Evolutionary conservation across 371 early-diverging fungal species (phyloP).

Genomic region (Rozella allomycis): DNA sequence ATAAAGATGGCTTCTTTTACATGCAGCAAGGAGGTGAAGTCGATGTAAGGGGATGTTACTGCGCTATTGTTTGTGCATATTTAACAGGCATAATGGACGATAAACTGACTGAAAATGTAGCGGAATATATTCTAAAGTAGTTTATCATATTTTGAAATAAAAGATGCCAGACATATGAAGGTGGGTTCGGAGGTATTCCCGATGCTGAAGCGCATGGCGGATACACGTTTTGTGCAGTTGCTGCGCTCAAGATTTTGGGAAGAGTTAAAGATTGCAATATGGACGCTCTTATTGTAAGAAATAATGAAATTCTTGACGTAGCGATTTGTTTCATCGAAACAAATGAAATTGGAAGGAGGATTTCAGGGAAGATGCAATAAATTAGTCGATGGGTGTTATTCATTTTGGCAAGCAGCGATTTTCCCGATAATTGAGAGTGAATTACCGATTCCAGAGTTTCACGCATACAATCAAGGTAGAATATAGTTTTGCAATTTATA

Average conservation of each 20-base stretch:
- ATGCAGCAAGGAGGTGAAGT: constrained; percentile 83
- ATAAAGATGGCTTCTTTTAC: constrained; percentile 63
- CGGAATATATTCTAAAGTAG: constrained; percentile 22
- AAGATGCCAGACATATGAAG: constrained; percentile 79
- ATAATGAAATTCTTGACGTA: constrained; percentile 2
- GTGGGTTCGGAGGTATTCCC: constrained; percentile 71
- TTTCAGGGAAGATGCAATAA: constrained; percentile 93
- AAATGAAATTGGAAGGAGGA: constrained; percentile 80
- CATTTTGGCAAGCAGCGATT: constrained; percentile 83
- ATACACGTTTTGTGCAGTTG: constrained; percentile 83
- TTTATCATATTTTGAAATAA: background rate
- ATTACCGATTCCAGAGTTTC: constrained; percentile 2
- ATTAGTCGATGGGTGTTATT: constrained; percentile 91
- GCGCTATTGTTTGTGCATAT: constrained; percentile 56
- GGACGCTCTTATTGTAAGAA: constrained; percentile 29
- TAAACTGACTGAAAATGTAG: constrained; percentile 42
- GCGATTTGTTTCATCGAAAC: constrained; percentile 25
- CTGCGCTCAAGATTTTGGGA: constrained; percentile 58
- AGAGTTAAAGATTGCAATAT: constrained; percentile 33
- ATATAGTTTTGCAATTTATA: background rate
- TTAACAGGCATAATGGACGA: constrained; percentile 54
- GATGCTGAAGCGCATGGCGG: constrained; percentile 93
- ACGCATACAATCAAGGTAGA: background rate
- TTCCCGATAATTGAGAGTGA: constrained; percentile 42
- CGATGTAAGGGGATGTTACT: constrained; percentile 80